Conservation (phyloP, 306 rosid species). For the Pyrus bretschneideri region DNA sequence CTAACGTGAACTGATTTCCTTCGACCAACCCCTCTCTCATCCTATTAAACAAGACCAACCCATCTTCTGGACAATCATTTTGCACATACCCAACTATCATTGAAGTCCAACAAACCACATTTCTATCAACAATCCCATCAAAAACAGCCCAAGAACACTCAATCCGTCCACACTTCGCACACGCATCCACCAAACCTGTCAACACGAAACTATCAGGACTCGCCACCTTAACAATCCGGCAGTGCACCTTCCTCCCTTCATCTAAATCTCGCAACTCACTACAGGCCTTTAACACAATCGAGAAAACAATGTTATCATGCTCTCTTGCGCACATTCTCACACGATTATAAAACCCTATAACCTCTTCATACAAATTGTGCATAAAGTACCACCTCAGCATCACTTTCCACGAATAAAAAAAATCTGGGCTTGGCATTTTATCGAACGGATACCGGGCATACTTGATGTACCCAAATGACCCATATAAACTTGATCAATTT, state of each 20-base stretch:
- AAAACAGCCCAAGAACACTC: conserved; percentile 31
- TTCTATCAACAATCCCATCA: conserved; percentile 39
- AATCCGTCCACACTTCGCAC: conserved; percentile 43
- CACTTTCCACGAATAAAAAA: conserved; percentile 48
- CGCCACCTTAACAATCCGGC: conserved; percentile 44
- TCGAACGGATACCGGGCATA: conserved; percentile 65
- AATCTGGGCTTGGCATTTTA: conserved; percentile 39
- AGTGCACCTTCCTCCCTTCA: conserved; percentile 44
- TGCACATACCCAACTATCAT: conserved; percentile 73
- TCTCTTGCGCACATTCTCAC: conserved; percentile 27
- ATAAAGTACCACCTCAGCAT: conserved; percentile 66
- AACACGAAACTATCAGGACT: conserved; percentile 42
- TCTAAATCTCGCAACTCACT: conserved; percentile 38
- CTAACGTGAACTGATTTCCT: conserved; percentile 53
- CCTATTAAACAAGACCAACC: conserved; percentile 43
- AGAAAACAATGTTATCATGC: conserved; percentile 39
- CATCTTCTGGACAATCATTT: conserved; percentile 52
- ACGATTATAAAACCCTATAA: conserved; percentile 36
- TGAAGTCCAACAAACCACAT: conserved; percentile 70
- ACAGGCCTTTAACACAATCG: conserved; percentile 52
- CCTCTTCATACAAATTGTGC: conserved; percentile 33
- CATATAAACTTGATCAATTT: conserved; percentile 52
- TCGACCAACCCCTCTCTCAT: conserved; percentile 53
- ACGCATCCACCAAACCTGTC: conserved; percentile 46
- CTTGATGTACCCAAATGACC: conserved; percentile 38